phyloP scores from a whole-genome alignment of 1,284 basidiomycete genomes.

The Mycena sp. region DNA sequence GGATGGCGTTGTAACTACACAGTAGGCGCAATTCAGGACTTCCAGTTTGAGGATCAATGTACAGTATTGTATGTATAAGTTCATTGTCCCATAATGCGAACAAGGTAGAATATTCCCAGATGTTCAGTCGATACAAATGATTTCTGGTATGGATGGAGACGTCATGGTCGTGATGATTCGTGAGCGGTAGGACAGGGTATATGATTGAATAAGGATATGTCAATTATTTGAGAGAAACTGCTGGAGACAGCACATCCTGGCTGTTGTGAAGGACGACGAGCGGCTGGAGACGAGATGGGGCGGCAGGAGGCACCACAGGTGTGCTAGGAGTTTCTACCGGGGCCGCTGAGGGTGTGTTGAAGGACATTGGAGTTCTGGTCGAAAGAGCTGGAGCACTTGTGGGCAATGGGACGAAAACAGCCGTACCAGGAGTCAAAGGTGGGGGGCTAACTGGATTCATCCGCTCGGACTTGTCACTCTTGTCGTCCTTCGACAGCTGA shows the following conservation, averaged over 20 bases:
- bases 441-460: background rate
- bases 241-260: conserved; percentile 12
- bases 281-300: conserved; percentile 17
- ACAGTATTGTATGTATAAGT: too few relatives aligned
- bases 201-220: conserved; percentile 7
- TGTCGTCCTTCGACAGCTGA: background rate
- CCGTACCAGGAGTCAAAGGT: conserved; percentile 3
- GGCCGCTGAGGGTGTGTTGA: background rate
- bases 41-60: too few relatives aligned
- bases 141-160: background rate
- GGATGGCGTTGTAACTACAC: conserved; percentile 56
- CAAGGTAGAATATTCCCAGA: background rate
- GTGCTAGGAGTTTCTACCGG: background rate
- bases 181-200: background rate
- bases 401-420: conserved; percentile 5
- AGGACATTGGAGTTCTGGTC: background rate
- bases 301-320: background rate
- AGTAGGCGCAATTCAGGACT: conserved; percentile 36
- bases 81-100: too few relatives aligned
- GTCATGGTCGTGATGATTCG: background rate
- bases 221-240: conserved; percentile 16
- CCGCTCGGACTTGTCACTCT: background rate
- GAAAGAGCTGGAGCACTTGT: background rate
- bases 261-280: conserved; percentile 12
- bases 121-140: background rate